Conservation (phyloP, 176 grass and related monocot genomes). For the Avena eriantha region DNA sequence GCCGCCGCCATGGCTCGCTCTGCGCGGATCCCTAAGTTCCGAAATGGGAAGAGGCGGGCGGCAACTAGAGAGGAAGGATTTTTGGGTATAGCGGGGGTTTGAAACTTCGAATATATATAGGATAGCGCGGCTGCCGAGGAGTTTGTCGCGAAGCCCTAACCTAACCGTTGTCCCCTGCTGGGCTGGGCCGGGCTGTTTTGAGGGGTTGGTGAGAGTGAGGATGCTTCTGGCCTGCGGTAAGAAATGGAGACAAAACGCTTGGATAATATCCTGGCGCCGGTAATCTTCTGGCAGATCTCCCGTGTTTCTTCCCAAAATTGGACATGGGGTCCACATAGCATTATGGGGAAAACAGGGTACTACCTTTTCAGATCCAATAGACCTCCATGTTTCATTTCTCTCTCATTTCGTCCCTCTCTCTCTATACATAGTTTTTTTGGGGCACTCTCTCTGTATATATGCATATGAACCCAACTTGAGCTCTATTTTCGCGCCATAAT, state of each 20-base stretch:
- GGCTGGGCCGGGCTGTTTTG: slow-evolving; percentile 14
- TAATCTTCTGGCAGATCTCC: not conserved
- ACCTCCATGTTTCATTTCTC: not conserved
- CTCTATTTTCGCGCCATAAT: not conserved
- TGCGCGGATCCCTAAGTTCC: not conserved
- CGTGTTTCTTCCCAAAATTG: not conserved
- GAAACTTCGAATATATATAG: not conserved
- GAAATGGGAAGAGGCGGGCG: not conserved
- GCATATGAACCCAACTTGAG: not conserved
- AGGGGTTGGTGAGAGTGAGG: not conserved
- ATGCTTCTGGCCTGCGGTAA: not conserved
- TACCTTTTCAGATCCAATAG: not conserved
- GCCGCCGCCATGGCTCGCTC: slow-evolving; percentile 20
- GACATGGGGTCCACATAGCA: not conserved
- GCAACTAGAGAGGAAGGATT: not conserved
- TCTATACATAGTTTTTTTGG: too few species aligned
- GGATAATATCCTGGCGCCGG: not conserved
- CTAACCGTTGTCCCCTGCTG: not conserved
- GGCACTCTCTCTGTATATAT: not conserved
- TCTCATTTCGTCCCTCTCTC: not conserved
- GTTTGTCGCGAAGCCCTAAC: slow-evolving; percentile 2
- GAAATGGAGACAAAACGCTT: not conserved
- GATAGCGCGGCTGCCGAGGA: not conserved
- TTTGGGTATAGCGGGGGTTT: not conserved
- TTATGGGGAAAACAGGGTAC: not conserved